Percentiles rank a stretch among this genome's conserved stretches.
Evolutionary conservation across 2,329 filamentous ascomycete genomes (phyloP).

Genomic region (Fusarium sp.): DNA sequence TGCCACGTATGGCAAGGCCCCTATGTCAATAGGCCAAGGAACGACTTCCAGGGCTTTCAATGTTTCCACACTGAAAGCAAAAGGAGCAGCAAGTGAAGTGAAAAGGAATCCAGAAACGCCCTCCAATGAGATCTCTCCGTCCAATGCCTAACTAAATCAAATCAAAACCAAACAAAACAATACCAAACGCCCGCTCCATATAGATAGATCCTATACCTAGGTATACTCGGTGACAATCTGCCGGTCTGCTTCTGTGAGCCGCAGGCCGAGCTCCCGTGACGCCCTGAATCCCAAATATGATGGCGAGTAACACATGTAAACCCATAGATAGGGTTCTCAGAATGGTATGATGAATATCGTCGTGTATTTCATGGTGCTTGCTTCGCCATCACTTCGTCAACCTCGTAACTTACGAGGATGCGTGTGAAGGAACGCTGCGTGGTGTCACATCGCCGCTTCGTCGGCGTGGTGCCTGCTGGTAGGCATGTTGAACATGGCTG

Average conservation of each 20-base stretch:
- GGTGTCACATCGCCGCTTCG: slow-evolving; percentile 69
- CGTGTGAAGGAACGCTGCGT: slow-evolving; percentile 64
- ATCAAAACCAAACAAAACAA: slow-evolving; percentile 1
- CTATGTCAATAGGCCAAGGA: not conserved
- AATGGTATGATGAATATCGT: slow-evolving; percentile 41
- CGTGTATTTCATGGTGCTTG: slow-evolving; percentile 26
- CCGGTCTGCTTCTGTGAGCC: slow-evolving; percentile 43
- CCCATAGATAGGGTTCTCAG: slow-evolving; percentile 29
- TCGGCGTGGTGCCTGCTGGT: slow-evolving; percentile 58
- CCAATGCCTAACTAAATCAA: slow-evolving; percentile 27
- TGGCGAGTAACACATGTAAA: slow-evolving; percentile 40
- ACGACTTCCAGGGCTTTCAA: slow-evolving; percentile 9
- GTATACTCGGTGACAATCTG: slow-evolving; percentile 40
- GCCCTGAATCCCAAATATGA: slow-evolving; percentile 37
- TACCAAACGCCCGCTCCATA: slow-evolving; percentile 45
- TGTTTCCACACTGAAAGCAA: slow-evolving; percentile 7
- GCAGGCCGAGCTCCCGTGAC: slow-evolving; percentile 38
- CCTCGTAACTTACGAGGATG: slow-evolving; percentile 49
- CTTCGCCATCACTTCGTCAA: slow-evolving; percentile 13
- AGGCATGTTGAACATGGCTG: slow-evolving; percentile 59
- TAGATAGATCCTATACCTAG: slow-evolving; percentile 31
- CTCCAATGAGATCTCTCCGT: slow-evolving; percentile 40
- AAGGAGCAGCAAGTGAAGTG: not conserved
- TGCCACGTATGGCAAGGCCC: not conserved
- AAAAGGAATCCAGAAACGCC: slow-evolving; percentile 41